Evolutionary conservation across 108 stramenopile species (phyloP), one percentile per base, ranked within the genome.

Genomic region (Schizochytrium sp.): DNA sequence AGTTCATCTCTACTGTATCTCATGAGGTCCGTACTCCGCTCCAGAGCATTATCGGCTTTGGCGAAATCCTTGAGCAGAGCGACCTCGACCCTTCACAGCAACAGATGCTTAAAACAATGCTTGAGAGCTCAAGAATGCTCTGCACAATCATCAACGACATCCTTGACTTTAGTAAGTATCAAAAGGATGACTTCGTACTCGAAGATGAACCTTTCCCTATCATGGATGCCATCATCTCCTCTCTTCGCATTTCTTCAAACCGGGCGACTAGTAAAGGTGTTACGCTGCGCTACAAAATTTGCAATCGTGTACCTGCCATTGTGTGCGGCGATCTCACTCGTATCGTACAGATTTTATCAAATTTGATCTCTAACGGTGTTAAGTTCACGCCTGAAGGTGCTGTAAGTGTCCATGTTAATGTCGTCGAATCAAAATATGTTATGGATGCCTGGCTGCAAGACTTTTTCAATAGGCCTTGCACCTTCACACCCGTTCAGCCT

Each of bases 131-230:
- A 5, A 17, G 53, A 17, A 49, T 83, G 50, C 76, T 83, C 76
- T 83, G 50, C 50, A 55, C 76, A 17, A 83, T 83, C 76, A 55
- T 83, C 76, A 83, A 83, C 76, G 76, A 83, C 53, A 83, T 83
- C 1, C 53, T 83, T 2, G 76, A 83, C 76, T 83, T 83, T 42
- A 55, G 50, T 53, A 83, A 55, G 76, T 83, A 83, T 53, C 76
- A 83, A 55, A 83, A 83, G 76, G 50, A 49, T 7, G 40, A 83
- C 53, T 83, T 83, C 28, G 28, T 40, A 15, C 76, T 83, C 3
- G 76, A 83, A 40, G 76, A 47, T 40, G 76, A 49, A 38, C 50
- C 47, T n/a, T 83, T 83, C 40, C 55, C 76, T 38, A 55, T 83
- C 15, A 53, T 49, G 7, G 76, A 40, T 10, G 76, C 76, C 76